phyloP scores from a whole-genome alignment of 164 flowering plant species.

The Umbilicus rupestris region DNA sequence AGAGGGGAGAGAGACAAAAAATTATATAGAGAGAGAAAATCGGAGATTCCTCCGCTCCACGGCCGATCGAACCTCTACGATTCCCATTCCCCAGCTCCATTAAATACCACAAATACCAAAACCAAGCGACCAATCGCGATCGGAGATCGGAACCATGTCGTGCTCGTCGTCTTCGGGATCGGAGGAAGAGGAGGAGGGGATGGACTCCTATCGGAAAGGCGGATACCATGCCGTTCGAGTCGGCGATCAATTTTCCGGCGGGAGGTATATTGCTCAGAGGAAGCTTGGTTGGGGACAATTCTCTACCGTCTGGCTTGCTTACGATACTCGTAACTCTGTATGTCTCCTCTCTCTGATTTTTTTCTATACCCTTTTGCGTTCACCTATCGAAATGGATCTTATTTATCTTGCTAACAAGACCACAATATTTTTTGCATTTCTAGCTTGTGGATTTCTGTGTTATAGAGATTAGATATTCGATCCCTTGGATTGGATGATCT shows the following conservation, averaged over 20 bases:
- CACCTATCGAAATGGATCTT: too few relatives aligned
- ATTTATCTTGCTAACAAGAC: too few relatives aligned
- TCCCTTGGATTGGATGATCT: too few relatives aligned
- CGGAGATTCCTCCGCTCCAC: background rate
- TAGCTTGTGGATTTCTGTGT: too few relatives aligned
- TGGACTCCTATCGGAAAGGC: conserved; percentile 81
- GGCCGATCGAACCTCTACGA: background rate
- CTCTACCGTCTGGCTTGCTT: conserved; percentile 98
- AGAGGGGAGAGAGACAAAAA: background rate
- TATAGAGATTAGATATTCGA: too few relatives aligned
- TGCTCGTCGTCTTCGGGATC: conserved; percentile 76
- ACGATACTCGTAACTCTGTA: conserved; percentile 62
- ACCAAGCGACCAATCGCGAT: background rate
- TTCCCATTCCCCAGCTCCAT: background rate
- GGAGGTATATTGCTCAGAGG: conserved; percentile 79
- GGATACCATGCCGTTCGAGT: conserved; percentile 85
- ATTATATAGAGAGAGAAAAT: background rate
- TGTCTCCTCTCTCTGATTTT: background rate
- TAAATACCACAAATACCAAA: background rate
- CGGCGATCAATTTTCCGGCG: conserved; percentile 75
- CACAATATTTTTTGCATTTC: too few relatives aligned
- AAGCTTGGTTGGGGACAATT: conserved; percentile 98
- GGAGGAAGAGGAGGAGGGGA: conserved; percentile 77
- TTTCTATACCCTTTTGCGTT: too few relatives aligned
- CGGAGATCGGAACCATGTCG: conserved; percentile 28